phyloP scores from a whole-genome alignment of 306 rosid species.

The Dalbergia cochinchinensis region DNA sequence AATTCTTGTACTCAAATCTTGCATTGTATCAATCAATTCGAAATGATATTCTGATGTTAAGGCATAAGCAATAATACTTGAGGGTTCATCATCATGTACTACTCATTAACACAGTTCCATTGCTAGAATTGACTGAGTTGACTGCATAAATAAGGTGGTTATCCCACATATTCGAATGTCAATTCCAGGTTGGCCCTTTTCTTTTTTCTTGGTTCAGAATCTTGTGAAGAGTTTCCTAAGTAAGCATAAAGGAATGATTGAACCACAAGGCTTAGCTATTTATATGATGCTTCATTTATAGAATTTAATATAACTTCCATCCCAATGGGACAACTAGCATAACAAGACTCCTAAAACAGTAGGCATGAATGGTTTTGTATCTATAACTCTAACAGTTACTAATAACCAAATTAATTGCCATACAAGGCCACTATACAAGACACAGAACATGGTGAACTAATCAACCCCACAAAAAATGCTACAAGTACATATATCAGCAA shows the following conservation, averaged over 20 bases:
- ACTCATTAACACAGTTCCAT: background rate
- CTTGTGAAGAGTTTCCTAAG: slow-evolving; percentile 74
- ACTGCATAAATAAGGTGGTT: slow-evolving; percentile 29
- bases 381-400: background rate
- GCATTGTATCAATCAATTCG: slow-evolving; percentile 62
- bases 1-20: background rate
- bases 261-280: slow-evolving; percentile 42
- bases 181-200: slow-evolving; percentile 66
- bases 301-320: slow-evolving; percentile 32
- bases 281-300: slow-evolving; percentile 29
- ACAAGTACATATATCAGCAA: slow-evolving; percentile 4
- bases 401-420: slow-evolving; percentile 29
- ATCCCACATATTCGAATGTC: slow-evolving; percentile 93
- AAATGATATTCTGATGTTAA: slow-evolving; percentile 66
- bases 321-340: slow-evolving; percentile 17
- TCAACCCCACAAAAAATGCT: slow-evolving; percentile 26
- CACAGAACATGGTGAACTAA: slow-evolving; percentile 27
- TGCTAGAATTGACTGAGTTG: slow-evolving; percentile 49
- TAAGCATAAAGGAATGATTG: slow-evolving; percentile 34
- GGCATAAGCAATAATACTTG: slow-evolving; percentile 87
- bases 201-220: slow-evolving; percentile 62
- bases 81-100: slow-evolving; percentile 83
- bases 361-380: slow-evolving; percentile 13
- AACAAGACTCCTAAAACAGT: slow-evolving; percentile 21
- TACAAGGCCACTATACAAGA: slow-evolving; percentile 18